Conservation (phyloP, 371 early-diverging fungal species). For the Caulochytrium protostelioides region DNA sequence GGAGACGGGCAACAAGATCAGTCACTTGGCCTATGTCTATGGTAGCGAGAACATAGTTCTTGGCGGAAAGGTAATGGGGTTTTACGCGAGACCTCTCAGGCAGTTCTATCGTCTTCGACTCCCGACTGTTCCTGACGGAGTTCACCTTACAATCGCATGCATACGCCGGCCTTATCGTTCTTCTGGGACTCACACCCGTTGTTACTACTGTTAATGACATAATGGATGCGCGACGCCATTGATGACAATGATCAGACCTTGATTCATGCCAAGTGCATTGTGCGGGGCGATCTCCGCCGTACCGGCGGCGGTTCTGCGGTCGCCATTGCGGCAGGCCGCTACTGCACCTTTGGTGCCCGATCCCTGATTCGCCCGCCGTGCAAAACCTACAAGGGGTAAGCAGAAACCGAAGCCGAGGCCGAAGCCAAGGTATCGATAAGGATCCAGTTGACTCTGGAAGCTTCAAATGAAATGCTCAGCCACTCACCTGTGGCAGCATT, state of each 20-base stretch:
- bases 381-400: slow-evolving; percentile 79
- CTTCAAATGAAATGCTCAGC: background rate
- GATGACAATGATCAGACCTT: slow-evolving; percentile 68
- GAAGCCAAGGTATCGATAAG: background rate
- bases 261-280: slow-evolving; percentile 67
- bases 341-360: slow-evolving; percentile 51
- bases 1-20: slow-evolving; percentile 90
- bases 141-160: background rate
- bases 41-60: slow-evolving; percentile 87
- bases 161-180: background rate
- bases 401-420: background rate
- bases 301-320: slow-evolving; percentile 67
- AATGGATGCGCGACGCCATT: too few relatives aligned
- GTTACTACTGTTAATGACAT: too few relatives aligned
- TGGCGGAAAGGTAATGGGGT: slow-evolving; percentile 55
- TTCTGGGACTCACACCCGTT: background rate
- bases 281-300: slow-evolving; percentile 78
- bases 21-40: slow-evolving; percentile 66
- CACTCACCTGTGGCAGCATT: background rate
- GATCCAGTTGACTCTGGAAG: background rate
- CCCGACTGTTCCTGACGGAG: background rate
- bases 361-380: slow-evolving; percentile 80
- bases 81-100: background rate
- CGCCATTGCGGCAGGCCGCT: slow-evolving; percentile 71
- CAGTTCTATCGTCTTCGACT: background rate